phyloP scores from a whole-genome alignment of 2,329 filamentous ascomycete genomes.

The Hymenoscyphus scutula region DNA sequence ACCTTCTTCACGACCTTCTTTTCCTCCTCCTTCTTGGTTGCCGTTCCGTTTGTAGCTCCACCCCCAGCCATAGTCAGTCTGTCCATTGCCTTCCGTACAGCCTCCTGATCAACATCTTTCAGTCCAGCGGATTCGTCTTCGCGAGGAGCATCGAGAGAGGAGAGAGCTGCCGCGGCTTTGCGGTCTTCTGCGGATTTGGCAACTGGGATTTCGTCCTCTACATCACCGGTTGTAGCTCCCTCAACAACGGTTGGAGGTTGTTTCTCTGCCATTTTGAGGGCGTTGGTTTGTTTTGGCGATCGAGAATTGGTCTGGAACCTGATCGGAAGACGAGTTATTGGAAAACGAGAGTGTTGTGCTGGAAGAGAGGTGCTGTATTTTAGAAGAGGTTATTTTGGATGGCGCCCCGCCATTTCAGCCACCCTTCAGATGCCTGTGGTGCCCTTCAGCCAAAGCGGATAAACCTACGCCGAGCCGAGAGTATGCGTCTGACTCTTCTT shows the following conservation, averaged over 20 bases:
- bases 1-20: slow-evolving; percentile 54
- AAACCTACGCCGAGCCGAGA: not conserved
- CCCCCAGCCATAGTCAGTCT: slow-evolving; percentile 45
- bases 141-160: slow-evolving; percentile 57
- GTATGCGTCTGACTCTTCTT: not conserved
- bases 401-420: not conserved
- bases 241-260: slow-evolving; percentile 58
- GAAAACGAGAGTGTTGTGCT: not conserved
- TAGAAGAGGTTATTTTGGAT: not conserved
- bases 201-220: slow-evolving; percentile 52
- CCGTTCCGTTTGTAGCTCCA: slow-evolving; percentile 31
- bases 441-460: not conserved
- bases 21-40: slow-evolving; percentile 44
- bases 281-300: not conserved
- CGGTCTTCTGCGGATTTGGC: slow-evolving; percentile 71
- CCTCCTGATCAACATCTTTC: slow-evolving; percentile 62
- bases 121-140: slow-evolving; percentile 46
- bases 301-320: not conserved
- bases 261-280: slow-evolving; percentile 55
- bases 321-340: not conserved
- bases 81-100: slow-evolving; percentile 70
- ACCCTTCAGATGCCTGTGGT: too few relatives aligned
- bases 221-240: slow-evolving; percentile 57
- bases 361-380: not conserved
- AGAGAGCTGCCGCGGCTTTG: slow-evolving; percentile 72